These are phyloP conservation scores for Hymenotorrendiella dingleyae DNA, from an alignment of 2,329 filamentous ascomycete species.

Conservation along the genomic window DNA sequence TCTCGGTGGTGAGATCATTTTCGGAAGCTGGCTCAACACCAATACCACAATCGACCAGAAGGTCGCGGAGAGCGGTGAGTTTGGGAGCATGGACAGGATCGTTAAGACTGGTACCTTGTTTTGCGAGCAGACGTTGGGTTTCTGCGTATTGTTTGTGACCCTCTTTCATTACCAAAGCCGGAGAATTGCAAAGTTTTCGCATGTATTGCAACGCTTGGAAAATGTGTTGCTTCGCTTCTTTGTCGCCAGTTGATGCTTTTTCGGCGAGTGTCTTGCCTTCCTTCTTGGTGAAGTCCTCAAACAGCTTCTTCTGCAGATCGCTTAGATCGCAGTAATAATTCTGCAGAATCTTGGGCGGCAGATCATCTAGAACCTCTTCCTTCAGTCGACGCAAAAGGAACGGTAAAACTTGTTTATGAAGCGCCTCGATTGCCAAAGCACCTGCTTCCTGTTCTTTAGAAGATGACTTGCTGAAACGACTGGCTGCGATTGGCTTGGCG, in stretches of 20 bases:
- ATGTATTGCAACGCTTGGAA: constrained; percentile 99
- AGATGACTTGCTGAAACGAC: constrained; percentile 91
- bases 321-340: constrained; percentile 99
- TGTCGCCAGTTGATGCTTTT: constrained; percentile 78
- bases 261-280: constrained; percentile 83
- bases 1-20: constrained; percentile 50
- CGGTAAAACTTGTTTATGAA: constrained; percentile 95
- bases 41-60: constrained; percentile 98
- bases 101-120: constrained; percentile 74
- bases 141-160: constrained; percentile 85
- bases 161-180: constrained; percentile 91
- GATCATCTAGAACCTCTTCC: constrained; percentile 92
- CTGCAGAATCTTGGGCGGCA: constrained; percentile 96
- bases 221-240: constrained; percentile 94
- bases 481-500: constrained; percentile 84
- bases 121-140: constrained; percentile 72
- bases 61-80: constrained; percentile 78
- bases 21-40: constrained; percentile 56
- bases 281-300: constrained; percentile 93
- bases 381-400: constrained; percentile 95
- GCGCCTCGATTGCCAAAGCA: constrained; percentile 91
- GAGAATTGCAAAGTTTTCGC: constrained; percentile 98
- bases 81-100: constrained; percentile 90
- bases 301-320: constrained; percentile 88
- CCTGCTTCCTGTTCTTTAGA: constrained; percentile 98